phyloP scores from a whole-genome alignment of 176 grass and related monocot genomes.

The Avena insularis region DNA sequence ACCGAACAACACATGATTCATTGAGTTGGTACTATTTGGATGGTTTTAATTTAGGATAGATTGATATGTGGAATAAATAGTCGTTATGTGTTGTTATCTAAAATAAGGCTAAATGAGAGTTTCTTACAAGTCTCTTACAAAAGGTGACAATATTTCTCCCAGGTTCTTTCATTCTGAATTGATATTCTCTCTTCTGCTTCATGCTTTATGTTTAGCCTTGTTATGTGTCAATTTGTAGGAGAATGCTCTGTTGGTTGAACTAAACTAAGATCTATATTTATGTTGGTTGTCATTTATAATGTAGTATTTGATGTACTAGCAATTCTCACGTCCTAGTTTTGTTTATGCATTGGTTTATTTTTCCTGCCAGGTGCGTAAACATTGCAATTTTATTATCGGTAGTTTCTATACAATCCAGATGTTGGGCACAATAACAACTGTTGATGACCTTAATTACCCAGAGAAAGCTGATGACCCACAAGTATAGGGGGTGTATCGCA shows the following conservation, averaged over 20 bases:
- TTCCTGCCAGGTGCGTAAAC: background rate
- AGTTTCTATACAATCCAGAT: conserved; percentile 59
- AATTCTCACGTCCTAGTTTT: background rate
- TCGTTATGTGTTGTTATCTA: too few species aligned
- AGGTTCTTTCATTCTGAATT: too few species aligned
- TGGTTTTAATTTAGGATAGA: too few species aligned
- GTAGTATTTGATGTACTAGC: background rate
- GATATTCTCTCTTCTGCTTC: too few species aligned
- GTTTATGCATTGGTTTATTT: background rate
- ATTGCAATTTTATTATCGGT: conserved; percentile 27
- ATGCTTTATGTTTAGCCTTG: too few species aligned
- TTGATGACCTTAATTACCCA: conserved; percentile 98
- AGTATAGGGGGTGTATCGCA: too few species aligned
- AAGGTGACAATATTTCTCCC: background rate
- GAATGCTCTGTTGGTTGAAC: background rate
- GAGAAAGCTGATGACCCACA: conserved; percentile 46
- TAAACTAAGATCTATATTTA: background rate
- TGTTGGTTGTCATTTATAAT: background rate
- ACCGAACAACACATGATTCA: too few species aligned
- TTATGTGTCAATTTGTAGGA: too few species aligned
- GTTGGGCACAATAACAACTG: conserved; percentile 74
- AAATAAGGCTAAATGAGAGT: too few species aligned
- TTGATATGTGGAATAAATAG: too few species aligned
- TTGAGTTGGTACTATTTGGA: too few species aligned
- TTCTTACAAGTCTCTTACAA: too few species aligned